Evolutionary conservation across 176 grass and related monocot genomes (phyloP), one percentile per base, ranked within the genome.

Genomic region (Triticum timopheevii): DNA sequence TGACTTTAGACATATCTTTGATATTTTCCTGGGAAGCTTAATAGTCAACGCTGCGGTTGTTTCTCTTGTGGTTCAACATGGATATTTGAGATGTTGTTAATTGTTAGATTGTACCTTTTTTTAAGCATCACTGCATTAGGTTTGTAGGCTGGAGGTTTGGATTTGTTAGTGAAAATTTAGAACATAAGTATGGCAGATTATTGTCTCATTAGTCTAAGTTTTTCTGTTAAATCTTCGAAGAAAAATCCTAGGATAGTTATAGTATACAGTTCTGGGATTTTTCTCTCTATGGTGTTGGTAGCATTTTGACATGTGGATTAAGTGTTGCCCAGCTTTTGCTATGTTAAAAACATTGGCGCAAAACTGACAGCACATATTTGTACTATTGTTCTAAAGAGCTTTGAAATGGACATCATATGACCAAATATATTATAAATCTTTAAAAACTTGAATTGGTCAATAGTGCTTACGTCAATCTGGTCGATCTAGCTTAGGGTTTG

Each of bases 401-500:
- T 13, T 64, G n/a, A 64, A 64, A 64, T 64, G 61, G 4, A 27
- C 23, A 10, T 64, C 10, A 25, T 25, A 25, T 25, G 25, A 65
- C 11, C 25, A 65, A 30, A 67, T 67, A 33, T 17, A 17, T 17
- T 31, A 5, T 27, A 64, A 64, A 25, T 67, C 7, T 13, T 30
- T 30, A 65, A 7, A 65, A 30, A 1, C 10, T 5, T n/a, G 13
- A 73, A 27, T 15, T 44, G 36, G 38, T 61, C 24, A 13, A 35
- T 49, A 73, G 35, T 35, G 27, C 4, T 76, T 30, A 59, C 3
- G 2, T 78, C 24, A 10, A 69, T 78, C 64, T 38, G 4, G 17
- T 83, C 13, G 22, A 17, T 83, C 69, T 71, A 10, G 63, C 35
- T 62, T 78, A 62, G 47, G 54, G 36, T 12, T 79, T 88, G 13